Conservation (phyloP, 345 rosid species). For the Eucalyptus cladocalyx region DNA sequence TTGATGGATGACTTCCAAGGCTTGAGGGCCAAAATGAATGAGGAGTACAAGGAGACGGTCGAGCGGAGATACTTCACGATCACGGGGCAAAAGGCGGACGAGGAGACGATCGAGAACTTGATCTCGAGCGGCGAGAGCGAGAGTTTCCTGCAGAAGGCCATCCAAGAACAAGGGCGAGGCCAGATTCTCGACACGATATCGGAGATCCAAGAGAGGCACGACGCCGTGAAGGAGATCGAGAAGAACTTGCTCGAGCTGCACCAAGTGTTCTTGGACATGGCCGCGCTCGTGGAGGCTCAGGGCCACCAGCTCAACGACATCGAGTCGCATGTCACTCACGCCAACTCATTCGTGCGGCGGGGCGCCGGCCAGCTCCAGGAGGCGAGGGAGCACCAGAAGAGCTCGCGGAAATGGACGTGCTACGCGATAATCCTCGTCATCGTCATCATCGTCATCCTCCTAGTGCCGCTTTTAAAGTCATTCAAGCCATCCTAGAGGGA, state of each 20-base stretch:
- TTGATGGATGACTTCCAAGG: conserved; percentile 68
- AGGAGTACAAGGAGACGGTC: conserved; percentile 69
- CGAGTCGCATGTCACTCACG: conserved; percentile 68
- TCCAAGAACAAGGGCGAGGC: conserved; percentile 88
- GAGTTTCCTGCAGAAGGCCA: conserved; percentile 74
- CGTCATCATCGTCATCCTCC: conserved; percentile 23
- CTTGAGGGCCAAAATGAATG: conserved; percentile 33
- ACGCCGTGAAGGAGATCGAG: conserved; percentile 84
- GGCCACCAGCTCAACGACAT: conserved; percentile 81
- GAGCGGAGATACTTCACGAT: conserved; percentile 77
- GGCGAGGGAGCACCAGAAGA: conserved; percentile 66
- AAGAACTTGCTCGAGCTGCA: conserved; percentile 71
- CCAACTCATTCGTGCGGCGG: conserved; percentile 58
- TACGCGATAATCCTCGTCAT: conserved; percentile 32
- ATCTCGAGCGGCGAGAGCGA: conserved; percentile 81
- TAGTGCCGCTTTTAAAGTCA: conserved; percentile 18
- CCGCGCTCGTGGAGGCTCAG: conserved; percentile 75
- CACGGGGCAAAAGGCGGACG: conserved; percentile 65
- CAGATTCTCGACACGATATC: conserved; percentile 75
- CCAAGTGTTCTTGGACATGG: conserved; percentile 84
- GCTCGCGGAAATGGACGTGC: conserved; percentile 71
- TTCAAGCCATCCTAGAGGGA: neutral
- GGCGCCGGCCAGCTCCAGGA: conserved; percentile 56
- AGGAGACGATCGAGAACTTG: conserved; percentile 67
- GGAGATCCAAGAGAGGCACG: conserved; percentile 80